Evolutionary conservation across 139 green algal genomes (phyloP), one percentile per base, ranked within the genome.

Genomic region (Coccomyxa sp.): DNA sequence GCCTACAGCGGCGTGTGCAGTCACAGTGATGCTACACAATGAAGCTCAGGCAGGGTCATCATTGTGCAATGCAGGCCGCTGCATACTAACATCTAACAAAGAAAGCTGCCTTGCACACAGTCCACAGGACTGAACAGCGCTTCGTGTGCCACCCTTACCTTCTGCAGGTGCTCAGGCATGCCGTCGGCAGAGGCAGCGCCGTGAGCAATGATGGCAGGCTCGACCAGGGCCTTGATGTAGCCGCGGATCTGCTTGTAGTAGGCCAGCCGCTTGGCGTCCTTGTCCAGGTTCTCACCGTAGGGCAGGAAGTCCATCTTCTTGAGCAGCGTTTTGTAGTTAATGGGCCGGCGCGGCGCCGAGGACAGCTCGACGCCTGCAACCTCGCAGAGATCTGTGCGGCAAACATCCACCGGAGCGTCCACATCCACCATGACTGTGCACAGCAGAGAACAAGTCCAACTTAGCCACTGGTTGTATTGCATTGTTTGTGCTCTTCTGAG

Each of bases 341-440:
- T 31, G 27, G 27, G 25, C 23, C 71, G 71, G 32, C 38, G 31
- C 16, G 76, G 76, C 31, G 76, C 76, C 0, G 76, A 28, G 30
- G 32, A 28, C 76, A 80, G 76, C 76, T 80, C 76, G 7, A 80
- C 30, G 4, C 76, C 76, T 15, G 76, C 76, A 21, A 80, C 76
- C 30, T 63, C 31, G 76, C 30, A 80, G 76, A 18, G 59, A 0
- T 28, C 31, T 30, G 76, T 60, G 31, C 16, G 30, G 30, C 23
- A 59, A 7, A 31, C 7, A 14, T 27, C 76, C 16, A 25, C 31
- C 10, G 58, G 30, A 31, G 16, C 16, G 31, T 80, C 76, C 76
- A 80, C 76, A 15, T 80, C 76, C 76, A 80, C 76, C 76, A 59
- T 60, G 16, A 80, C 76, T 80, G 76, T 18, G 15, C 76, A 66